Evolutionary conservation across 177 flowering plant genomes (phyloP), one percentile per base, ranked within the genome.

Genomic region (Vitis hybrid): DNA sequence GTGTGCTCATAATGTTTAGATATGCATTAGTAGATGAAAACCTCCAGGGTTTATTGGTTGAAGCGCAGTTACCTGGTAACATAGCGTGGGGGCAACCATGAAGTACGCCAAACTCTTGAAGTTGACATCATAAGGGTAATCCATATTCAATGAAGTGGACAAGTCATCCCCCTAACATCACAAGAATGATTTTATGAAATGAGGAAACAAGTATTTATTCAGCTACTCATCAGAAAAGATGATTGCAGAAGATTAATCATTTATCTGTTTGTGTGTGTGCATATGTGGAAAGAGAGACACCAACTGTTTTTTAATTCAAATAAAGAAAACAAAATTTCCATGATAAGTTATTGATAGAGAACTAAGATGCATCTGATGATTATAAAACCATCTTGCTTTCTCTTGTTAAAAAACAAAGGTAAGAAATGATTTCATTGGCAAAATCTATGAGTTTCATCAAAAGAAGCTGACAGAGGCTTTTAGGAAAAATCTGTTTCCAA

Each of bases 31-130:
- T 1, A 70, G 16, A 52, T 34, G 60, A 31, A 26, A 52, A 19
- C n/a, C 13, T 29, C 34, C 18, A 4, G 16, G 51, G 18, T 26
- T 55, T 55, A 50, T 34, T 16, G 29, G n/a, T 62, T 19, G 5
- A 64, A 18, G 20, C 26, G 48, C 18, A 31, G 2, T 50, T 82
- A 95, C 99, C 97, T 95, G 99, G 79, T 95, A 95, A 77, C 99
- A 93, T 68, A 95, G 75, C 51, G 99, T 93, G 18, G 99, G 99
- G 76, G 98, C 97, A 75, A 89, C 85, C 90, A 93, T 92, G 82
- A 96, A 96, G 80, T 96, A 96, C 12, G 67, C 88, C 87, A 96
- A 83, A 79, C 85, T 87, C 78, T 82, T 82, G 76, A 96, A 81
- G 78, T 67, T 87, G 61, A 83, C 83, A 68, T 78, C 75, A 55